Base-by-base conservation (phyloP, 345 rosid species). In the Pistacia integerrima region DNA sequence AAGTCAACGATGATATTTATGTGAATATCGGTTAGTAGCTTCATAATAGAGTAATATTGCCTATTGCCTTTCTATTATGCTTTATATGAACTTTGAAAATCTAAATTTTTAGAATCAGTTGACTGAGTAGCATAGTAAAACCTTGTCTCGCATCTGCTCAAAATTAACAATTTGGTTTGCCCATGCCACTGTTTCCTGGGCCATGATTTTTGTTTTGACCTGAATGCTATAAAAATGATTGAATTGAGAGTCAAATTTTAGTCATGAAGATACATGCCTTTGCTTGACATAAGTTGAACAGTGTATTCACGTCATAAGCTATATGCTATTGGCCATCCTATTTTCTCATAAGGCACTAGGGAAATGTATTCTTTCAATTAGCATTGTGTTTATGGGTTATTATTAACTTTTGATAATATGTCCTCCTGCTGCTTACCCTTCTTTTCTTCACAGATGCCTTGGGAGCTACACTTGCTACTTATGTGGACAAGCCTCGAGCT, bases 1-100 rank as follows among this genome's bases (percentile, higher is more conserved):
- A 92, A 87, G 91, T 89, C 83, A 92, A 86, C 70, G 97, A 92
- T 57, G 88, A 90, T 78, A 81, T 92, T 78, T 92, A 84, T 72
- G 87, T 92, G 38, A 90, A 90, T 84, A 87, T 90, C 1, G 97
- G 97, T 92, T 77, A 79, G 92, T 79, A 54, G 77, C 65, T 56
- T 62, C 30, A 25, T 62, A 14, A 78, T 48, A 68, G 67, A 72
- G 36, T 65, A 33, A 56, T 49, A 49, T 3, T n/a, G 16, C 30
- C 1, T 52, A 7, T 14, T 46, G 20, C 72, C 36, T 84, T 17
- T 67, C 75, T 62, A 28, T 52, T 41, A 25, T 59, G n/a, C 51
- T 55, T 36, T 11, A 55, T 36, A 61, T 36, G 6, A 70, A 56
- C 5, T n/a, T 3, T 20, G 51, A 36, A 11, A 33, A 56, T 70